phyloP scores from a whole-genome alignment of 2,329 filamentous ascomycete genomes.

The Arthroderma uncinatum region DNA sequence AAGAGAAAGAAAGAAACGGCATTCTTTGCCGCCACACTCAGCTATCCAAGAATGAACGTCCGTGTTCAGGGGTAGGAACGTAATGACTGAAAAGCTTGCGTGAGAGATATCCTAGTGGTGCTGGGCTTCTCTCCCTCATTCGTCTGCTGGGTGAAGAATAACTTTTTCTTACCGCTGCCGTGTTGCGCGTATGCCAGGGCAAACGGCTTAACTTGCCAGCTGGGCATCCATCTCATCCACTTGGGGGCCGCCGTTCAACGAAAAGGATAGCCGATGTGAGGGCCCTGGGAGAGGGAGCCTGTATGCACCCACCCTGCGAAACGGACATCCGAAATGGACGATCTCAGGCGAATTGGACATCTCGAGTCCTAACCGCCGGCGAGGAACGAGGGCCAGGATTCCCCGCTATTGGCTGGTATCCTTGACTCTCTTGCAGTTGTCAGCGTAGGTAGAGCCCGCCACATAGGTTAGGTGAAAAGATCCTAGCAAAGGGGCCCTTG shows the following conservation, averaged over 20 bases:
- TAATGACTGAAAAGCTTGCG: not conserved
- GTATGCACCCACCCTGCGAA: not conserved
- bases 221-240: not conserved
- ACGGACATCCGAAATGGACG: not conserved
- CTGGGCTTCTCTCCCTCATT: not conserved
- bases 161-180: not conserved
- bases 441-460: not conserved
- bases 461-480: not conserved
- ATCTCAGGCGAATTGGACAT: constrained; percentile 1
- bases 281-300: not conserved
- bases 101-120: not conserved
- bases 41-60: not conserved
- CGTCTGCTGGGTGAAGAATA: not conserved
- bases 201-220: not conserved
- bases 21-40: not conserved
- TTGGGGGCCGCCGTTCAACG: not conserved
- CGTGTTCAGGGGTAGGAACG: not conserved
- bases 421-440: not conserved
- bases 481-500: not conserved
- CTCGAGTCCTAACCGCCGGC: not conserved
- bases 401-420: not conserved
- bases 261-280: not conserved
- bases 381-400: not conserved
- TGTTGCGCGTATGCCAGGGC: constrained; percentile 3
- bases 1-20: not conserved